Conservation (phyloP, 257 asterid genomes). For the Fraxinus pennsylvanica region DNA sequence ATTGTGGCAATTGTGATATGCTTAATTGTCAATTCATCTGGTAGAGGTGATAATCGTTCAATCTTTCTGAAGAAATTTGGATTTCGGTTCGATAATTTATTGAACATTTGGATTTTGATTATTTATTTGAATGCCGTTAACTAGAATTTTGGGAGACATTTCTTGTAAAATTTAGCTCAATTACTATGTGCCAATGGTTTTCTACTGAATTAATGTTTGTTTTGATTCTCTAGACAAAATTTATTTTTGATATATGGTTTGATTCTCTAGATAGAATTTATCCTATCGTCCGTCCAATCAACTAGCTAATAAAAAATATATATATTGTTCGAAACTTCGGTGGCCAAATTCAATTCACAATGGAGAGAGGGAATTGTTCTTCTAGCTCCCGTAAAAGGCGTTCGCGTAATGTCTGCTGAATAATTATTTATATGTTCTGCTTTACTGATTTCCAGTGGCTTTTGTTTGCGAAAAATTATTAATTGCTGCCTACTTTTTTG, state of each 20-base stretch:
- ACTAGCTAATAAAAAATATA: background rate
- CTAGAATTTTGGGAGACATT: background rate
- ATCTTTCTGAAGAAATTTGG: background rate
- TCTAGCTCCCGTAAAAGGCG: background rate
- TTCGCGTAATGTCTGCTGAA: background rate
- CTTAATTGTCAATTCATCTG: constrained; percentile 40
- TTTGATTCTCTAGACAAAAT: background rate
- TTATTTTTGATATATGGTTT: background rate
- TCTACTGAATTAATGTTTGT: background rate
- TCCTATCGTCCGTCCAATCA: background rate
- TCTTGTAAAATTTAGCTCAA: background rate
- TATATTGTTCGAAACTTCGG: background rate
- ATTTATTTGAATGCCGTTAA: background rate
- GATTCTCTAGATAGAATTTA: background rate
- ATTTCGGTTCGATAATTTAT: background rate
- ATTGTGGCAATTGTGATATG: constrained; percentile 34
- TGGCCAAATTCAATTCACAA: background rate
- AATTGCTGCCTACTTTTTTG: background rate
- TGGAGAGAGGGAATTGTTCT: background rate
- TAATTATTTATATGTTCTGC: background rate
- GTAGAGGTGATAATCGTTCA: constrained; percentile 40
- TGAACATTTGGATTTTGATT: background rate
- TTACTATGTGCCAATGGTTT: background rate
- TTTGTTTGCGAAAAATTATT: background rate
- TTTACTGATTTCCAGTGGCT: constrained; percentile 4